These are phyloP conservation scores for Annona squamosa DNA, from an alignment of 164 flowering plant species.

Conservation along the genomic window DNA sequence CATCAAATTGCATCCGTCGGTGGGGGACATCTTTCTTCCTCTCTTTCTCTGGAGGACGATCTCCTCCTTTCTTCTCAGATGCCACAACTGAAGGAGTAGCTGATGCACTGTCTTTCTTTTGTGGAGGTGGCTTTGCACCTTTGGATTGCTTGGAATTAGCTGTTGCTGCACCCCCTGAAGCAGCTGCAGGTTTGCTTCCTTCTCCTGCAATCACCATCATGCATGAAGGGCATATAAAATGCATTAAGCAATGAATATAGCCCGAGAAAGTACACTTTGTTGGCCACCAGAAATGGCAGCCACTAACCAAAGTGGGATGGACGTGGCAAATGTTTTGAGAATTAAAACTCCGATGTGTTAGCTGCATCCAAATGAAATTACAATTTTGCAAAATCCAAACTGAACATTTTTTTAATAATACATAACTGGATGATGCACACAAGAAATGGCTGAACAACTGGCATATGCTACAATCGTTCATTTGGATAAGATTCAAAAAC, in stretches of 20 bases:
- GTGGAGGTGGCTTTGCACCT: slow-evolving; percentile 36
- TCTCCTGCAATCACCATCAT: slow-evolving; percentile 6
- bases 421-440: too few relatives aligned
- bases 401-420: too few relatives aligned
- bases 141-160: slow-evolving; percentile 44
- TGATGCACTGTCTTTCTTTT: slow-evolving; percentile 40
- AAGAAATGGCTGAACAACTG: too few relatives aligned
- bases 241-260: not conserved
- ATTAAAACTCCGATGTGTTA: too few relatives aligned
- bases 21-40: slow-evolving; percentile 79
- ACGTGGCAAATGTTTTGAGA: too few relatives aligned
- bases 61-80: slow-evolving; percentile 60
- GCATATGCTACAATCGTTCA: too few relatives aligned
- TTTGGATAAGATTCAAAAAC: too few relatives aligned
- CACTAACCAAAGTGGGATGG: not conserved
- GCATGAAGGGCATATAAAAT: slow-evolving; percentile 3
- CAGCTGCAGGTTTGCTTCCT: slow-evolving; percentile 31
- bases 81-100: slow-evolving; percentile 35
- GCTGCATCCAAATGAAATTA: too few relatives aligned
- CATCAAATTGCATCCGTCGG: slow-evolving; percentile 81
- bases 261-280: not conserved
- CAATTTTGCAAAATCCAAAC: too few relatives aligned
- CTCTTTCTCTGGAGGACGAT: slow-evolving; percentile 67
- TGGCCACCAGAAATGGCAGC: not conserved
- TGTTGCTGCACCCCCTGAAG: slow-evolving; percentile 30